phyloP scores from a whole-genome alignment of 345 rosid genomes.

The Ceriops tagal region DNA sequence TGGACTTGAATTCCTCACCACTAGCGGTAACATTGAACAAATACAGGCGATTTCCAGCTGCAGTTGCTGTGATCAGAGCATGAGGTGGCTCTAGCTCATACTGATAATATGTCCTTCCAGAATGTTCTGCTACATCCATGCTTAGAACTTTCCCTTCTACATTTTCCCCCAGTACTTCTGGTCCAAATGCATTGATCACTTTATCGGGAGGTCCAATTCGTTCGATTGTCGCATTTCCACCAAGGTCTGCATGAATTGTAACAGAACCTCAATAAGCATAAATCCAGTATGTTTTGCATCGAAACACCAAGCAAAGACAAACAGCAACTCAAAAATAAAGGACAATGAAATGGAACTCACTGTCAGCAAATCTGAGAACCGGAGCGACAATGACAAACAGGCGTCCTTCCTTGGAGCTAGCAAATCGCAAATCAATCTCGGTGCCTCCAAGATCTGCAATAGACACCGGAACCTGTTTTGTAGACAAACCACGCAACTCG shows the following conservation, averaged over 20 bases:
- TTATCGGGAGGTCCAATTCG: slow-evolving; percentile 83
- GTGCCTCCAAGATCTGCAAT: slow-evolving; percentile 97
- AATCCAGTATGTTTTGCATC: neutral
- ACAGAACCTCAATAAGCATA: neutral
- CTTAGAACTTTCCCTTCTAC: slow-evolving; percentile 88
- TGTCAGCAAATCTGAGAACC: slow-evolving; percentile 80
- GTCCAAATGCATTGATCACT: slow-evolving; percentile 92
- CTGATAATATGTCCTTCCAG: slow-evolving; percentile 76
- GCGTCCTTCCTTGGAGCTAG: slow-evolving; percentile 78
- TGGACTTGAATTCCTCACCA: slow-evolving; percentile 35
- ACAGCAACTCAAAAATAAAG: neutral
- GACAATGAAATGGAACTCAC: slow-evolving; percentile 37
- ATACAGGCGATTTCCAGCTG: slow-evolving; percentile 91
- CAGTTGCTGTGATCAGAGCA: slow-evolving; percentile 84
- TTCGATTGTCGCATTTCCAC: slow-evolving; percentile 62
- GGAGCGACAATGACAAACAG: slow-evolving; percentile 88
- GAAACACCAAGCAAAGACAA: neutral
- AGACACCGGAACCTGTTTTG: slow-evolving; percentile 79
- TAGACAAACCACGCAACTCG: neutral
- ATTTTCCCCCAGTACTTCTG: slow-evolving; percentile 83
- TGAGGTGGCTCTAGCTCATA: slow-evolving; percentile 94
- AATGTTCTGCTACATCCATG: slow-evolving; percentile 57
- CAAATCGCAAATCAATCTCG: slow-evolving; percentile 90
- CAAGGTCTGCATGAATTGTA: slow-evolving; percentile 47
- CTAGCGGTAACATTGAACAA: slow-evolving; percentile 68